Conservation (phyloP, 352 stramenopile species). For the Plasmopara halstedii region DNA sequence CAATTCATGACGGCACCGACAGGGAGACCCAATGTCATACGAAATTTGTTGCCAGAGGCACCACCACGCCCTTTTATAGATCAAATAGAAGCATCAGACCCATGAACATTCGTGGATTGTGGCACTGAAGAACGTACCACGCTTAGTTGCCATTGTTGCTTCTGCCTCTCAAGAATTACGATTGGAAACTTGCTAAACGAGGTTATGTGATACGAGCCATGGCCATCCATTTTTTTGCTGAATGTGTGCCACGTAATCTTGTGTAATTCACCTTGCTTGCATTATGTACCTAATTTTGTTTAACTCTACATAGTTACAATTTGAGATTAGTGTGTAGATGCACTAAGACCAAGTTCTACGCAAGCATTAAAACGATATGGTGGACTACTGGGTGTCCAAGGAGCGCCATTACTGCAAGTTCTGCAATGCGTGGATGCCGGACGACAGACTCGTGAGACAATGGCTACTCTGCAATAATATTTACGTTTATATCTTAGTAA, state of each 20-base stretch:
- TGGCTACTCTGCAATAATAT: no score
- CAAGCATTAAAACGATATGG: conserved; percentile 23
- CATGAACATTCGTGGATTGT: not conserved
- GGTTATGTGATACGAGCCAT: no score
- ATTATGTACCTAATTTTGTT: no score
- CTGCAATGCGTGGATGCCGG: conserved; percentile 85
- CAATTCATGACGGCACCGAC: conserved; percentile 99
- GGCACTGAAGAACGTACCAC: conserved; percentile 40
- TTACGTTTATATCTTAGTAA: no score
- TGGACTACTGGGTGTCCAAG: conserved; percentile 56
- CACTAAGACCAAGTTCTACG: not conserved
- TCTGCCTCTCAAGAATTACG: conserved; percentile 80
- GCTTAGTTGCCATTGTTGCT: conserved; percentile 77
- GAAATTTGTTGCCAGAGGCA: conserved; percentile 98
- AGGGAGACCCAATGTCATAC: conserved; percentile 98
- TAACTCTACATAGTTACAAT: no score
- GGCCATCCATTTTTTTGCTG: conserved; percentile 25
- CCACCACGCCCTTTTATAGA: conserved; percentile 92
- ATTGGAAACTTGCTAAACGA: conserved; percentile 31
- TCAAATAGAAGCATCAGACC: no score
- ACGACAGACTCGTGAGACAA: conserved; percentile 53
- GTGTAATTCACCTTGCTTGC: not conserved
- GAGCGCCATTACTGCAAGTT: conserved; percentile 83
- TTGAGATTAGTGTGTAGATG: not conserved
- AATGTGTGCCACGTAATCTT: not conserved